phyloP scores from a whole-genome alignment of 176 grass and related monocot genomes.

The Musa schizocarpa region DNA sequence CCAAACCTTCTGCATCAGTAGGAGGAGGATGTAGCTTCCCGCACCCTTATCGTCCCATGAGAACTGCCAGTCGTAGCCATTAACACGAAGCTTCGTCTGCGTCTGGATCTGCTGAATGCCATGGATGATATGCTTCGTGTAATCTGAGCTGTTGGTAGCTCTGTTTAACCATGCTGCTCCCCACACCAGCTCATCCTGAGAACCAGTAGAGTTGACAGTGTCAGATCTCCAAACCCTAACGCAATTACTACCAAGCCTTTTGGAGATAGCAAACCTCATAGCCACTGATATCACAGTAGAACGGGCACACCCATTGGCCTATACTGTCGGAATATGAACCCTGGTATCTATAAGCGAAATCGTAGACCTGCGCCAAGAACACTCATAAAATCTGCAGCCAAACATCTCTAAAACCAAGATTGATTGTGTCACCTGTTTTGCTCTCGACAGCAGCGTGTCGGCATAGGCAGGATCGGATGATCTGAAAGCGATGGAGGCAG shows the following conservation, averaged over 20 bases:
- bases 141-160: not conserved
- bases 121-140: not conserved
- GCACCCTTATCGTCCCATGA: slow-evolving; percentile 6
- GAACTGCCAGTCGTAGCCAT: not conserved
- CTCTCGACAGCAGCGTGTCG: not conserved
- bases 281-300: not conserved
- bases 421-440: not conserved
- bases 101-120: not conserved
- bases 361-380: not conserved
- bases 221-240: no score
- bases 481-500: slow-evolving; percentile 17
- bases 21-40: not conserved
- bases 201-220: not conserved
- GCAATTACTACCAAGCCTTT: no score
- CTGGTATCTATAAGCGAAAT: not conserved
- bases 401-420: not conserved
- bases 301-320: not conserved
- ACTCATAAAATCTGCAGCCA: not conserved
- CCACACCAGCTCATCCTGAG: slow-evolving; percentile 6
- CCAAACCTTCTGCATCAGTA: not conserved
- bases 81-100: not conserved
- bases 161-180: not conserved
- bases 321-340: not conserved
- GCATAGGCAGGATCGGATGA: not conserved
- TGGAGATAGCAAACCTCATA: not conserved